A percentile compares a stretch with the other conserved stretches of the same genome.
Evolutionary conservation across 495 filamentous ascomycete species (phyloP).

Genomic region (Amniculicola lignicola): DNA sequence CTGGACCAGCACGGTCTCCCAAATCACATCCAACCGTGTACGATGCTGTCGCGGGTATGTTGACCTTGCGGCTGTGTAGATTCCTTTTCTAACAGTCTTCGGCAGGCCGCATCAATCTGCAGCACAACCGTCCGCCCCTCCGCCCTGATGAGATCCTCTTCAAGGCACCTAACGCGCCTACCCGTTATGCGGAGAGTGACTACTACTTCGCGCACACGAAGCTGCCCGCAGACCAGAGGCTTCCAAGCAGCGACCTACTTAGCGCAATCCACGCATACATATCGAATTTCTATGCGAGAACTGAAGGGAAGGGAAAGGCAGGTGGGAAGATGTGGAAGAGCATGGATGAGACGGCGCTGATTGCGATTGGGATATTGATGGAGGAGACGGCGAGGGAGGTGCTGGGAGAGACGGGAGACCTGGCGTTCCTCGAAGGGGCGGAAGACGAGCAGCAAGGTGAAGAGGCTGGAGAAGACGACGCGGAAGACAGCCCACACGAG

Average conservation of each 20-base stretch:
- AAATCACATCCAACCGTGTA: conserved; percentile 54
- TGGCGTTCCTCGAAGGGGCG: conserved; percentile 65
- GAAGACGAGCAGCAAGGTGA: conserved; percentile 4
- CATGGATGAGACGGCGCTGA: conserved; percentile 80
- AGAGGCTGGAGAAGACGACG: neutral
- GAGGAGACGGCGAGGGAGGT: conserved; percentile 67
- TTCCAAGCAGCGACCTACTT: conserved; percentile 74
- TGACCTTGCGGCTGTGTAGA: neutral
- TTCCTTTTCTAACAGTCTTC: neutral
- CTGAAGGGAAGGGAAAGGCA: neutral
- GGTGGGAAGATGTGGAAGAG: conserved; percentile 60
- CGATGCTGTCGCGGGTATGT: conserved; percentile 73
- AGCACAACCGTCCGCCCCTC: conserved; percentile 45
- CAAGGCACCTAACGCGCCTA: conserved; percentile 57
- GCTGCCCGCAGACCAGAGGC: conserved; percentile 48
- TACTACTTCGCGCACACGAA: conserved; percentile 62
- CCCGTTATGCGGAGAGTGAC: conserved; percentile 65
- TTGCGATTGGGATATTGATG: conserved; percentile 76
- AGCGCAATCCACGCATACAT: conserved; percentile 72
- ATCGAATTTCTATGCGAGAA: conserved; percentile 62
- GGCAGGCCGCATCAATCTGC: neutral
- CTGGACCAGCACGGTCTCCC: neutral
- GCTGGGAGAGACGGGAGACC: conserved; percentile 67
- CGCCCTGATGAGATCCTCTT: conserved; percentile 77
- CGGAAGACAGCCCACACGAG: neutral